Conservation (phyloP, 1,284 basidiomycete genomes). For the Takashimella koratensis region DNA sequence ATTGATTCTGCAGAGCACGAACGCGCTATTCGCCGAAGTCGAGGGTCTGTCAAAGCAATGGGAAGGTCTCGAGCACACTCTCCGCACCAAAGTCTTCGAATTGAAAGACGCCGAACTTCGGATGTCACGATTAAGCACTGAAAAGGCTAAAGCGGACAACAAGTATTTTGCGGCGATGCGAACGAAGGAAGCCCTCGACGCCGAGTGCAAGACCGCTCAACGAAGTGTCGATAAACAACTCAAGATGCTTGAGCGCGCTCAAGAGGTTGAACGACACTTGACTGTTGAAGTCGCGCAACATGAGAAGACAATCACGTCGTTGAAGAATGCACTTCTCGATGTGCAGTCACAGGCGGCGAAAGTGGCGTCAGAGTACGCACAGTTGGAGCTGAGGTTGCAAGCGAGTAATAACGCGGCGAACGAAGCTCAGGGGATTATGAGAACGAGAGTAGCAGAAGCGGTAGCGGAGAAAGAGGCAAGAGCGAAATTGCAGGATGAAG, state of each 20-base stretch:
- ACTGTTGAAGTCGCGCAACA: slow-evolving; percentile 55
- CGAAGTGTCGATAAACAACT: slow-evolving; percentile 72
- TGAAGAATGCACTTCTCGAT: slow-evolving; percentile 51
- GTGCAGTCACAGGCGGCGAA: slow-evolving; percentile 51
- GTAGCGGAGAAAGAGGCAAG: slow-evolving; percentile 37
- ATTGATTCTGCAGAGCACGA: slow-evolving; percentile 58
- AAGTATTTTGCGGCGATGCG: slow-evolving; percentile 90
- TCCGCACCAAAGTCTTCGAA: slow-evolving; percentile 80
- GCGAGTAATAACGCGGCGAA: slow-evolving; percentile 48
- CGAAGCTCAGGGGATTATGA: slow-evolving; percentile 43
- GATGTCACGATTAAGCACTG: slow-evolving; percentile 59
- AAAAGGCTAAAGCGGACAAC: slow-evolving; percentile 92
- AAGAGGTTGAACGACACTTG: slow-evolving; percentile 63
- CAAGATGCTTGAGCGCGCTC: slow-evolving; percentile 66
- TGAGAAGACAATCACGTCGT: slow-evolving; percentile 53
- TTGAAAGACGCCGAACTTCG: slow-evolving; percentile 72
- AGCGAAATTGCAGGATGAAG: slow-evolving; percentile 47
- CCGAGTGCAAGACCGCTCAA: slow-evolving; percentile 66
- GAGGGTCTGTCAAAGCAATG: slow-evolving; percentile 82
- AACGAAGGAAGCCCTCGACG: slow-evolving; percentile 76
- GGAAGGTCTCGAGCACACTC: slow-evolving; percentile 78
- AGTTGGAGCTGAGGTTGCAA: slow-evolving; percentile 34
- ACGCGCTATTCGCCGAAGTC: slow-evolving; percentile 77
- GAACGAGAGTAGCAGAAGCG: slow-evolving; percentile 45
- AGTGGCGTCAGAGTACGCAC: slow-evolving; percentile 39